Percentiles rank a stretch among this genome's conserved stretches.
phyloP scores from a whole-genome alignment of 116 monocot genomes.

The Iris pallida region DNA sequence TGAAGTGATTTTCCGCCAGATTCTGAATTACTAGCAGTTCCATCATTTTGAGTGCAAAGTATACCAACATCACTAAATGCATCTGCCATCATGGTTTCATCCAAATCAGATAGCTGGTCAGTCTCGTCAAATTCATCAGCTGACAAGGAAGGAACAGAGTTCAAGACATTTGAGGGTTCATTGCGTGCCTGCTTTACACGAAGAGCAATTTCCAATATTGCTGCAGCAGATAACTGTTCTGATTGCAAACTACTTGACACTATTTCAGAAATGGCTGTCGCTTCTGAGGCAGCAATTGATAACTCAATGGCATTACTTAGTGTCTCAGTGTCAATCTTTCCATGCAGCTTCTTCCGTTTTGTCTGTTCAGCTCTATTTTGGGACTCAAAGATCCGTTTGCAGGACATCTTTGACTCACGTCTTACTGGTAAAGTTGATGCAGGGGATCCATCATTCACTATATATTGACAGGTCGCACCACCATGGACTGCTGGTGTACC shows the following conservation, averaged over 20 bases:
- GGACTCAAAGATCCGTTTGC: background rate
- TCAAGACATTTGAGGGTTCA: constrained; percentile 13
- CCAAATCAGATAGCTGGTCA: constrained; percentile 56
- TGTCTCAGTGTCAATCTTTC: constrained; percentile 16
- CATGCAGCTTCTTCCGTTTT: background rate
- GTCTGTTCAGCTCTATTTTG: constrained; percentile 14
- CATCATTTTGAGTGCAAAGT: constrained; percentile 24
- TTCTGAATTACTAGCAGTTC: constrained; percentile 12
- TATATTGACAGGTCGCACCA: background rate
- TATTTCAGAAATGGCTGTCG: constrained; percentile 67
- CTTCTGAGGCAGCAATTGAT: constrained; percentile 77
- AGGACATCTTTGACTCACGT: background rate
- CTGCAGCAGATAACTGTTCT: constrained; percentile 27
- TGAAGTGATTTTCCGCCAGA: constrained; percentile 12
- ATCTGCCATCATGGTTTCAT: constrained; percentile 54
- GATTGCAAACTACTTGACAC: constrained; percentile 8
- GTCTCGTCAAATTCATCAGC: constrained; percentile 34
- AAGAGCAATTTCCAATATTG: constrained; percentile 58
- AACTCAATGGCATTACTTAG: constrained; percentile 51
- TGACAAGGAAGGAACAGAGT: constrained; percentile 11
- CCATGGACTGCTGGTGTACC: constrained; percentile 15
- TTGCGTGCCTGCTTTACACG: constrained; percentile 57
- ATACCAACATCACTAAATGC: constrained; percentile 72
- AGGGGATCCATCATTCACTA: constrained; percentile 8
- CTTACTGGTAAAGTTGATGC: constrained; percentile 2